A percentile compares a stretch with the other conserved stretches of the same genome.
phyloP scores from a whole-genome alignment of 1,284 basidiomycete genomes.

The Bondarzewia mesenterica region DNA sequence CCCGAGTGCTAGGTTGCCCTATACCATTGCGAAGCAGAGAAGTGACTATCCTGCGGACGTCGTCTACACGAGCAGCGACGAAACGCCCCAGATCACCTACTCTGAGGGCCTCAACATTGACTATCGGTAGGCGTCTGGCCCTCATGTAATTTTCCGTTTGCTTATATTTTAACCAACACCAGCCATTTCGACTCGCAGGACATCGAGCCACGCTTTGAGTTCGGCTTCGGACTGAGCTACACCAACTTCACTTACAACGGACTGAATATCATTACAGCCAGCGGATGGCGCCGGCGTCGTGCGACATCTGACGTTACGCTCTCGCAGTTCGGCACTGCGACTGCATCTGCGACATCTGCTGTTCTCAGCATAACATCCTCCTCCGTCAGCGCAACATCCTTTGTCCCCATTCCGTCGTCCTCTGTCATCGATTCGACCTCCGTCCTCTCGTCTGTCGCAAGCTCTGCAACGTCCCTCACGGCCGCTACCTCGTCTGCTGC shows the following conservation, averaged over 20 bases:
- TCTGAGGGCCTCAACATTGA: constrained; percentile 38
- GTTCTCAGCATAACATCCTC: not conserved
- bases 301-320: not conserved
- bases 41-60: constrained; percentile 41
- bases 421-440: not conserved
- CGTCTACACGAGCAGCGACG: constrained; percentile 5
- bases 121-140: constrained; percentile 43
- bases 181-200: constrained; percentile 19
- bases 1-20: constrained; percentile 47
- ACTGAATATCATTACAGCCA: constrained; percentile 17
- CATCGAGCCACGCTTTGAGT: constrained; percentile 52
- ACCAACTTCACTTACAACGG: constrained; percentile 38
- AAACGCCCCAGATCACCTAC: constrained; percentile 3
- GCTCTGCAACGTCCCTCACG: not conserved
- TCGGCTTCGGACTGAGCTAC: constrained; percentile 56
- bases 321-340: not conserved
- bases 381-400: not conserved
- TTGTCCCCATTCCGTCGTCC: not conserved
- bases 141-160: not conserved
- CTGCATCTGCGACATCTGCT: not conserved
- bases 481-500: not conserved
- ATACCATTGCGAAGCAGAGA: constrained; percentile 45
- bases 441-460: not conserved
- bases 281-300: constrained; percentile 3
- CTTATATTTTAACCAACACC: not conserved